A percentile compares a stretch with the other conserved stretches of the same genome.
Evolutionary conservation across 768 basidiomycete species (phyloP).

Genomic region (Mycena floridula): DNA sequence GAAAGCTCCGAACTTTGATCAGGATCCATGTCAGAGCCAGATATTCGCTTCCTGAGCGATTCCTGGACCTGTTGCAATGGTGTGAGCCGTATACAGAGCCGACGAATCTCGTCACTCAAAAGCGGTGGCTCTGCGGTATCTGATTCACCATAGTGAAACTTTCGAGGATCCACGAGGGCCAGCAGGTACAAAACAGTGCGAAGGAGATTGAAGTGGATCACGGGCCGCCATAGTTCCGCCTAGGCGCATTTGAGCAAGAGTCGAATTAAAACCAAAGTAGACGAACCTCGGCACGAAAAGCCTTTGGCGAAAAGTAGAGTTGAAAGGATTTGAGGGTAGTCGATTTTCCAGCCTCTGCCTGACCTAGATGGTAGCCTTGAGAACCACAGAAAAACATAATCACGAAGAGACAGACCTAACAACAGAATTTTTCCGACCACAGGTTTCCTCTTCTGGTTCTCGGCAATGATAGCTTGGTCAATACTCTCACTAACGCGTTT

Average conservation of each 20-base stretch:
- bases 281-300: conserved; percentile 49
- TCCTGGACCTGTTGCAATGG: conserved; percentile 54
- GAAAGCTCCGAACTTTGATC: conserved; percentile 39
- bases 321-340: conserved; percentile 65
- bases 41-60: conserved; percentile 37
- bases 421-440: conserved; percentile 49
- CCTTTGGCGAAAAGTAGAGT: conserved; percentile 51
- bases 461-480: conserved; percentile 42
- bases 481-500: conserved; percentile 49
- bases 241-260: conserved; percentile 8
- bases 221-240: conserved; percentile 54
- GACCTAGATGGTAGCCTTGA: conserved; percentile 31
- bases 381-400: background rate
- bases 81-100: conserved; percentile 41
- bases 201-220: conserved; percentile 65
- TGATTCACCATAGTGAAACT: too few relatives aligned
- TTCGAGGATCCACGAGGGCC: conserved; percentile 14
- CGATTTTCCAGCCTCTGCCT: conserved; percentile 65
- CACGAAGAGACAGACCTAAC: conserved; percentile 29
- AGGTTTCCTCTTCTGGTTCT: conserved; percentile 33
- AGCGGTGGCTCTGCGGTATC: conserved; percentile 4
- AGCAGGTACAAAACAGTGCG: conserved; percentile 43
- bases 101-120: conserved; percentile 32
- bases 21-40: conserved; percentile 24
- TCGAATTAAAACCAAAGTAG: background rate